A percentile compares a stretch with the other conserved stretches of the same genome.
These are phyloP conservation scores for Chaetomiaceae sp. DNA, from an alignment of 2,329 filamentous ascomycete species.

Conservation along the genomic window DNA sequence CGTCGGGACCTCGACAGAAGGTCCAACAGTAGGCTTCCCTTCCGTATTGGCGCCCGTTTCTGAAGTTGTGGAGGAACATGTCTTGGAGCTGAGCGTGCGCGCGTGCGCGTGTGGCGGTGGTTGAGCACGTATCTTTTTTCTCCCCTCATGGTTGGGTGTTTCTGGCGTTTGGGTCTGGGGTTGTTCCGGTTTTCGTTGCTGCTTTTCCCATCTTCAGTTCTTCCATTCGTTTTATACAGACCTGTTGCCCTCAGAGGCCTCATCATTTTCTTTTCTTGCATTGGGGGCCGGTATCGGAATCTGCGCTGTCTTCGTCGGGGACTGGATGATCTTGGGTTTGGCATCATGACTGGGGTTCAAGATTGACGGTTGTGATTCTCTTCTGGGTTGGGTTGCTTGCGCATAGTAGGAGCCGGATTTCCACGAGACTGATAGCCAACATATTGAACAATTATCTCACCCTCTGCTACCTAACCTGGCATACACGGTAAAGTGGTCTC, in stretches of 20 bases:
- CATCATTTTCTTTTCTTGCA: neutral
- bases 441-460: no score
- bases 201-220: neutral
- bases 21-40: slow-evolving; percentile 13
- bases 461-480: no score
- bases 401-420: slow-evolving; percentile 1
- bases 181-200: neutral
- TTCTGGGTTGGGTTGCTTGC: neutral
- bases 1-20: slow-evolving; percentile 16
- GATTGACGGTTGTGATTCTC: neutral
- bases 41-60: slow-evolving; percentile 18
- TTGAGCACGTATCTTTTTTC: no score
- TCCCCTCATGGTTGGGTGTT: neutral
- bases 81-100: no score
- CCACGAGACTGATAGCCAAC: neutral
- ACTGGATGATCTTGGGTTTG: neutral
- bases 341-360: neutral
- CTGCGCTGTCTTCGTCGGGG: neutral
- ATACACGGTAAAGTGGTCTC: neutral
- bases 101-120: no score
- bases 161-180: neutral
- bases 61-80: neutral
- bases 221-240: slow-evolving; percentile 4
- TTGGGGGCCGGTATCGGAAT: slow-evolving; percentile 4
- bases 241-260: neutral